Evolutionary conservation across 805 yeast species (phyloP).

Genomic region (Lipomyces yamadae): DNA sequence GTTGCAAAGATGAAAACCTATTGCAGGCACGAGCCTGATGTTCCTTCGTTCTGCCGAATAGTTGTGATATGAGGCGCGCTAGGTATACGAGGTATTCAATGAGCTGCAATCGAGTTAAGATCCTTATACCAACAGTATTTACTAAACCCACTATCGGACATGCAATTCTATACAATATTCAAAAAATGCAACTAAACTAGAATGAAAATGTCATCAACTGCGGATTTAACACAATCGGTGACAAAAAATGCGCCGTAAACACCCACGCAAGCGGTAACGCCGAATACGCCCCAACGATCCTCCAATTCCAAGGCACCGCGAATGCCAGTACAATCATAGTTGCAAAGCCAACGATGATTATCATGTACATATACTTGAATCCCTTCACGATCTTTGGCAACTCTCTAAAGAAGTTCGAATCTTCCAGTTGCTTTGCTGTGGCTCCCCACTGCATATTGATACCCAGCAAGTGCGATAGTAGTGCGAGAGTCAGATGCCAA

Average conservation of each 20-base stretch:
- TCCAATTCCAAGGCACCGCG: constrained; percentile 33
- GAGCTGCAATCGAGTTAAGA: no score
- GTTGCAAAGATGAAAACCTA: not conserved
- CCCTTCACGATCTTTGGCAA: constrained; percentile 27
- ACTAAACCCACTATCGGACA: not conserved
- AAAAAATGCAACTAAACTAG: constrained; percentile 9
- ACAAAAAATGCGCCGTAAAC: constrained; percentile 24
- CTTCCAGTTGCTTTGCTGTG: constrained; percentile 33
- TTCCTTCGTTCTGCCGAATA: not conserved
- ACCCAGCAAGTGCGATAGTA: constrained; percentile 29
- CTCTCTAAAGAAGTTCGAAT: constrained; percentile 31
- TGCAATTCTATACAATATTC: not conserved
- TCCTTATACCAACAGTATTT: no score
- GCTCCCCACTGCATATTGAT: constrained; percentile 34
- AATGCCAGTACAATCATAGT: constrained; percentile 25
- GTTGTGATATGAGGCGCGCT: not conserved
- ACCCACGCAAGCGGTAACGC: constrained; percentile 31
- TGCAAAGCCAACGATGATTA: not conserved
- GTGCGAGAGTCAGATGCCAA: constrained; percentile 28
- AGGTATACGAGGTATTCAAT: not conserved
- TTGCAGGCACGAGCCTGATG: not conserved
- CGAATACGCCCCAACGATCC: constrained; percentile 19
- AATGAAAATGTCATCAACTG: constrained; percentile 33
- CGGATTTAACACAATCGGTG: constrained; percentile 32
- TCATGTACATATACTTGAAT: constrained; percentile 26